Evolutionary conservation across 371 early-diverging fungal species (phyloP).

Genomic region (Rhizopus microsporus): DNA sequence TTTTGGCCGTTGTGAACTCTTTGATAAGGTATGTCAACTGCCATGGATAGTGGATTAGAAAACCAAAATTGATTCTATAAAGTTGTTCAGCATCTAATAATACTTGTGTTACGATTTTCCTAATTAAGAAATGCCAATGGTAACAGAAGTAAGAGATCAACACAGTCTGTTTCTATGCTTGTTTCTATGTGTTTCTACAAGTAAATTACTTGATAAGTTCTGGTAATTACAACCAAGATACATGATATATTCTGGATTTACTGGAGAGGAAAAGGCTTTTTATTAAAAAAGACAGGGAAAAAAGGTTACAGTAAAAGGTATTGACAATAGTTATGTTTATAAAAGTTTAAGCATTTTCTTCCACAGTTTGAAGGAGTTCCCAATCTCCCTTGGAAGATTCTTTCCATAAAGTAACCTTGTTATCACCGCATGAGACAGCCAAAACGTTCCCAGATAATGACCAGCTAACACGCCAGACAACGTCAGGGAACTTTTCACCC

Average conservation of each 20-base stretch:
- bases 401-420: slow-evolving; percentile 95
- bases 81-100: too few relatives aligned
- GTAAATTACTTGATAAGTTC: too few relatives aligned
- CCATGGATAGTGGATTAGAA: slow-evolving; percentile 3
- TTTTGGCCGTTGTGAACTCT: slow-evolving; percentile 22
- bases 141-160: too few relatives aligned
- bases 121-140: too few relatives aligned
- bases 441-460: slow-evolving; percentile 92
- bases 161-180: too few relatives aligned
- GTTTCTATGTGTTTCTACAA: too few relatives aligned
- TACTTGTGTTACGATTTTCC: too few relatives aligned
- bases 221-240: too few relatives aligned
- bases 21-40: slow-evolving; percentile 19
- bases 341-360: slow-evolving; percentile 58
- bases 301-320: slow-evolving; percentile 8
- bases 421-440: slow-evolving; percentile 95
- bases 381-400: slow-evolving; percentile 91
- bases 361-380: slow-evolving; percentile 79
- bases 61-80: too few relatives aligned
- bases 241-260: too few relatives aligned
- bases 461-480: slow-evolving; percentile 98
- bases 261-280: too few relatives aligned
- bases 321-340: slow-evolving; percentile 4
- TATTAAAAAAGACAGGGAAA: slow-evolving; percentile 4
- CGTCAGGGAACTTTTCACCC: slow-evolving; percentile 90